Evolutionary conservation across 441 rosid species (phyloP), one percentile per base, ranked within the genome.

Genomic region (Gossypium aridum): DNA sequence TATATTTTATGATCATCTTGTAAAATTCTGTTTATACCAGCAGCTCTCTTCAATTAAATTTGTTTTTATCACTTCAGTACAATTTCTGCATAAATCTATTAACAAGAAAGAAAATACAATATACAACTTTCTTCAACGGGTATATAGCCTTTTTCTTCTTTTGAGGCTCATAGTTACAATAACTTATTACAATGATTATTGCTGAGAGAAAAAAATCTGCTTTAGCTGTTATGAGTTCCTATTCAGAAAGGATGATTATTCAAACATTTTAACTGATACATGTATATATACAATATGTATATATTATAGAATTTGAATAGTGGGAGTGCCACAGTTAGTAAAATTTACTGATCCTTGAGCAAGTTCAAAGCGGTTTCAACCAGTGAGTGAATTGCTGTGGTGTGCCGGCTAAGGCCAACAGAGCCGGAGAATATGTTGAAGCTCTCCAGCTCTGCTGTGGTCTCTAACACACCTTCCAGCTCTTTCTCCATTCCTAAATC

Each of bases 401-500:
- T 82, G 83, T 95, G 93, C 39, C 96, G 86, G 82, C 91, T 89
- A 78, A 93, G 65, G 55, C 99, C 99, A 28, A 88, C 90, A 39
- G 87, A 85, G 23, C 96, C 97, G 0, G 95, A 95, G 91, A 95
- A 95, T 59, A 91, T 87, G 77, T 85, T 90, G 77, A 91, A 95
- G 87, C 84, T 93, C 75, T 95, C 99, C 2, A 93, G 82, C 84
- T 93, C 98, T 37, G 93, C 80, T 13, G 99, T 95, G 19, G 93
- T 88, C 69, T 95, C 97, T 54, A 89, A 70, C 61, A 93, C 94
- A 66, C 75, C 77, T 73, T 90, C 93, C 34, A 93, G 84, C 81
- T 85, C 89, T 73, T 56, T 79, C 81, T 90, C 92, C 86, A 95
- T 53, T 16, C 91, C 88, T 67, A 89, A 73, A 1, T 82, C 76